Evolutionary conservation across 306 rosid genomes (phyloP).

Genomic region (Sophora flavescens): DNA sequence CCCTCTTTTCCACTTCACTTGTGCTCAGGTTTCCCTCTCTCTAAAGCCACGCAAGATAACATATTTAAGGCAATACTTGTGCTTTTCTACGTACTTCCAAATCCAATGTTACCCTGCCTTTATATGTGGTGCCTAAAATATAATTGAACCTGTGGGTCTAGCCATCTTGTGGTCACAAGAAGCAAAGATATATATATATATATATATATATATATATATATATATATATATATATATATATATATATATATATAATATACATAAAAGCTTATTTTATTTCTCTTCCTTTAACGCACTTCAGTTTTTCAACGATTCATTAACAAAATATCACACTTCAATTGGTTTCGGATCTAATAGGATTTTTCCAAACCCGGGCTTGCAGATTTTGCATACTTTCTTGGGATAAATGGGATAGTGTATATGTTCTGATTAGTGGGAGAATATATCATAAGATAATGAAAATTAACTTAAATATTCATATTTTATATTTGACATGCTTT

Average conservation of each 20-base stretch:
- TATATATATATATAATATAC: too few species aligned
- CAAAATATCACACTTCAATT: slow-evolving; percentile 18
- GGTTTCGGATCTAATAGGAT: slow-evolving; percentile 8
- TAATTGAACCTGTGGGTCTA: slow-evolving; percentile 43
- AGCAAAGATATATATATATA: slow-evolving; percentile 10
- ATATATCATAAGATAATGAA: slow-evolving; percentile 28
- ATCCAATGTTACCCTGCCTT: slow-evolving; percentile 30
- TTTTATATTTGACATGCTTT: slow-evolving; percentile 48
- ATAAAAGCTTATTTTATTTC: slow-evolving; percentile 43
- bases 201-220: too few species aligned
- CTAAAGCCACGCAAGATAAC: slow-evolving; percentile 37
- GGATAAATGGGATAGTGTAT: slow-evolving; percentile 26
- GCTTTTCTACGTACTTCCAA: slow-evolving; percentile 28
- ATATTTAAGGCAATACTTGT: background rate
- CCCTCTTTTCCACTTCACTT: slow-evolving; percentile 38
- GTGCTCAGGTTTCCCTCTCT: slow-evolving; percentile 24
- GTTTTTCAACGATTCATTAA: slow-evolving; percentile 32
- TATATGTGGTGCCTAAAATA: slow-evolving; percentile 15
- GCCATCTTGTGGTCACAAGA: slow-evolving; percentile 38
- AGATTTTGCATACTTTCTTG: slow-evolving; percentile 16
- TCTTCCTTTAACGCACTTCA: slow-evolving; percentile 45
- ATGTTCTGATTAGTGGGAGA: slow-evolving; percentile 36
- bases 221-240: too few species aligned
- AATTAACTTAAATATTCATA: background rate
- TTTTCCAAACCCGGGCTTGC: background rate